Conservation (phyloP, 2,329 filamentous ascomycete genomes). For the Orbilia blumenaviensis region DNA sequence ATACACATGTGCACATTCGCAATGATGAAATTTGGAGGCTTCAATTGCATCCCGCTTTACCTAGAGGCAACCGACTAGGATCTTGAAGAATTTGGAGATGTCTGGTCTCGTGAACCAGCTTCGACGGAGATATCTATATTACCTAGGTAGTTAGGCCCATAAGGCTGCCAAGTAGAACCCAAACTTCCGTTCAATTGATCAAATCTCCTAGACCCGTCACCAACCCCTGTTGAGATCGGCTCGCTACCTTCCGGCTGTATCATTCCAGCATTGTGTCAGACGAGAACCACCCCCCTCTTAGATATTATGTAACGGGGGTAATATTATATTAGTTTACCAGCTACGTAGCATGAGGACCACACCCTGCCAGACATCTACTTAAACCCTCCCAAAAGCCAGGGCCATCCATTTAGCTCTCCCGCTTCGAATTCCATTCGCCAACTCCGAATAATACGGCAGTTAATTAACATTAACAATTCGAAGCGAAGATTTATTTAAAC, state of each 20-base stretch:
- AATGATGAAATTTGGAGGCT: too few relatives aligned
- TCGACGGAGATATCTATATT: too few relatives aligned
- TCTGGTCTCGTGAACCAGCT: too few relatives aligned
- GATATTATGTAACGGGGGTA: neutral
- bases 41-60: too few relatives aligned
- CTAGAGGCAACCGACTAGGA: too few relatives aligned
- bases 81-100: too few relatives aligned
- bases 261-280: constrained; percentile 1
- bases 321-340: too few relatives aligned
- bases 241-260: constrained; percentile 1
- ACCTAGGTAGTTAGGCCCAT: too few relatives aligned
- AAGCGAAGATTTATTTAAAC: neutral
- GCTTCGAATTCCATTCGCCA: neutral
- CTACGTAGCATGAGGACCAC: neutral
- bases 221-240: constrained; percentile 11
- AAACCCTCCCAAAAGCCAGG: too few relatives aligned
- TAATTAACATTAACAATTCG: neutral
- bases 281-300: neutral
- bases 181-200: neutral
- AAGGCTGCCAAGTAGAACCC: neutral
- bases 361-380: neutral
- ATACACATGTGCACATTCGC: too few relatives aligned
- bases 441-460: neutral
- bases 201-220: neutral
- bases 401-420: neutral